Evolutionary conservation across 306 rosid species (phyloP).

Genomic region (Acacia confusa): DNA sequence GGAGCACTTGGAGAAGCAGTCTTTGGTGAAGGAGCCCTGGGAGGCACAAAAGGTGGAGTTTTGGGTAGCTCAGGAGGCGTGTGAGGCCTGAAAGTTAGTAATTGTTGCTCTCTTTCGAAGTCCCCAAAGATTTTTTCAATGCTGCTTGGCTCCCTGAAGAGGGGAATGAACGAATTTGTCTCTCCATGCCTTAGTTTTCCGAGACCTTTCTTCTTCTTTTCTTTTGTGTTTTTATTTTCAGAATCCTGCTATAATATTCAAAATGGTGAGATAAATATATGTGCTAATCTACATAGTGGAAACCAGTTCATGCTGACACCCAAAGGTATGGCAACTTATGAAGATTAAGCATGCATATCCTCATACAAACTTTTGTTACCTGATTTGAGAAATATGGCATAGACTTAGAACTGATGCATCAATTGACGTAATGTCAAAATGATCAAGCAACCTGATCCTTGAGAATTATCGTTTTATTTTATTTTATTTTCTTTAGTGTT

Average conservation of each 20-base stretch:
- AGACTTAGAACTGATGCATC: slow-evolving; percentile 18
- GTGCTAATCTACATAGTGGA: slow-evolving; percentile 8
- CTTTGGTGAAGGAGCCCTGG: slow-evolving; percentile 54
- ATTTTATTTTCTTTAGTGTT: background rate
- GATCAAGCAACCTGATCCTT: background rate
- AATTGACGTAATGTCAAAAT: slow-evolving; percentile 15
- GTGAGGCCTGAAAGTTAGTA: slow-evolving; percentile 54
- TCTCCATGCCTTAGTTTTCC: slow-evolving; percentile 83
- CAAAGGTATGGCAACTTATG: background rate
- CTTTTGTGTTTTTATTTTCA: slow-evolving; percentile 70
- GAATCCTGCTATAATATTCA: slow-evolving; percentile 52
- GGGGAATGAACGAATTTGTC: slow-evolving; percentile 81
- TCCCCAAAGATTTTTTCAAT: slow-evolving; percentile 94
- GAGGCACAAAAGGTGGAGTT: slow-evolving; percentile 66
- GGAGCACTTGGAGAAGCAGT: slow-evolving; percentile 39
- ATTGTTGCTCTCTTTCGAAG: slow-evolving; percentile 90
- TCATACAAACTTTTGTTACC: slow-evolving; percentile 17
- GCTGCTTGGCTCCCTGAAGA: slow-evolving; percentile 94
- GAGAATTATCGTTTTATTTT: background rate
- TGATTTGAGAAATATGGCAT: background rate
- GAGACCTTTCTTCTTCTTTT: slow-evolving; percentile 73
- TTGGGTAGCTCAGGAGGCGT: slow-evolving; percentile 66
- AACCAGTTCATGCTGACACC: slow-evolving; percentile 15
- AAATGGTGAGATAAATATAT: slow-evolving; percentile 20
- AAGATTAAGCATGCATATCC: slow-evolving; percentile 16